phyloP scores from a whole-genome alignment of 352 stramenopile species.

The Phytopythium litorale region DNA sequence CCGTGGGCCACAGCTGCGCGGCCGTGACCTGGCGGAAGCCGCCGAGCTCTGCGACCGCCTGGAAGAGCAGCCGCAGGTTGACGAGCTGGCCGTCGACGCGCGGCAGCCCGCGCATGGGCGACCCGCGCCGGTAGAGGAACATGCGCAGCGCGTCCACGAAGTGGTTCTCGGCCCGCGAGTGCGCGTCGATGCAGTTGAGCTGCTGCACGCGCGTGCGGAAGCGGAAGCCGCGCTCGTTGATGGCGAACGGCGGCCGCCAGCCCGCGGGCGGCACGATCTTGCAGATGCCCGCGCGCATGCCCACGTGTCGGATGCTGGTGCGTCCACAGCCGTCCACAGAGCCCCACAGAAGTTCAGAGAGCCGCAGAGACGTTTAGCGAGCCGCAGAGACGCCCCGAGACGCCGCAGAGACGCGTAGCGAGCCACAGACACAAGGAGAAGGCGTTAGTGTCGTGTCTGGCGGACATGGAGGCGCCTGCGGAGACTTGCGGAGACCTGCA shows the following conservation, averaged over 20 bases:
- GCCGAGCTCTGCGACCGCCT: constrained; percentile 47
- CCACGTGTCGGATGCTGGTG: constrained; percentile 85
- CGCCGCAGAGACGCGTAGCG: no score
- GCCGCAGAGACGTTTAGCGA: background rate
- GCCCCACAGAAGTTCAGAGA: background rate
- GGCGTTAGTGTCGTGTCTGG: no score
- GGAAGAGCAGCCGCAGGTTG: constrained; percentile 68
- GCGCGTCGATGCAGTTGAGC: constrained; percentile 90
- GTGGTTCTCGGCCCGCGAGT: constrained; percentile 71
- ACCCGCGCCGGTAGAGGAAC: constrained; percentile 74
- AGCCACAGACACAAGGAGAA: no score
- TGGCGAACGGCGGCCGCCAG: constrained; percentile 90
- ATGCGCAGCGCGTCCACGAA: constrained; percentile 80
- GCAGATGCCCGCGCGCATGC: constrained; percentile 94
- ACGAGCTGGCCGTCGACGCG: constrained; percentile 68
- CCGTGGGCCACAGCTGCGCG: constrained; percentile 35
- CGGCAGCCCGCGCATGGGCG: constrained; percentile 76
- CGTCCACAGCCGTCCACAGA: background rate
- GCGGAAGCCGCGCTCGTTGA: constrained; percentile 81
- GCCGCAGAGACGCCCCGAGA: no score
- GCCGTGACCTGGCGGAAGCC: constrained; percentile 46
- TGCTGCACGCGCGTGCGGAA: constrained; percentile 96
- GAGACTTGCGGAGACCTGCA: no score
- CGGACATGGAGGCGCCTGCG: no score
- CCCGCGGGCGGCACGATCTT: constrained; percentile 97